Percentiles rank a stretch among this genome's conserved stretches.
These are phyloP conservation scores for Pseudoneurospora amorphoporcata DNA, from an alignment of 495 filamentous ascomycete species.

Conservation along the genomic window DNA sequence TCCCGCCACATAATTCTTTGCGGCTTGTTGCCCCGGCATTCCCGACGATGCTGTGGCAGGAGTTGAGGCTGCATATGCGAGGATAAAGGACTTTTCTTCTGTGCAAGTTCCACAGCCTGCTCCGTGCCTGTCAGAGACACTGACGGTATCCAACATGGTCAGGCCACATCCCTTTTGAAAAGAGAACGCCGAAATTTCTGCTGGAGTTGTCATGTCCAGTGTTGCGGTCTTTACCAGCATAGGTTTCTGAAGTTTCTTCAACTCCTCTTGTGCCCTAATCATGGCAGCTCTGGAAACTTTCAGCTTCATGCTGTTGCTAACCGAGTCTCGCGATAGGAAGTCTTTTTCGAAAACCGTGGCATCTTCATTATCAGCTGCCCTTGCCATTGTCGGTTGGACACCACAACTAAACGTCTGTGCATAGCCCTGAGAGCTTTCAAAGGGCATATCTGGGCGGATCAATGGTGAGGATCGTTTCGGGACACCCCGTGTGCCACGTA, in stretches of 20 bases:
- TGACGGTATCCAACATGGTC: not conserved
- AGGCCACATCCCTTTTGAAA: not conserved
- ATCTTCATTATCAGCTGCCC: not conserved
- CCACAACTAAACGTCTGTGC: not conserved
- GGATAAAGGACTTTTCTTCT: not conserved
- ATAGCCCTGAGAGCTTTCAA: not conserved
- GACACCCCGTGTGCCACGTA: not conserved
- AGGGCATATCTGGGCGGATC: not conserved
- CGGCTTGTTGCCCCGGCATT: not conserved
- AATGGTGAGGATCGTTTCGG: not conserved
- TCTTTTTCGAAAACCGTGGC: not conserved
- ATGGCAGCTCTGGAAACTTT: constrained; percentile 20
- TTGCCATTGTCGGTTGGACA: not conserved
- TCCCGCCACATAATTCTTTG: not conserved
- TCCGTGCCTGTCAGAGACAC: not conserved
- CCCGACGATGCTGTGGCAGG: not conserved
- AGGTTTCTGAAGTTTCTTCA: not conserved
- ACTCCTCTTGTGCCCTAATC: constrained; percentile 1
- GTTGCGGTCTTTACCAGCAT: not conserved
- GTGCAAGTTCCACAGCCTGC: not conserved
- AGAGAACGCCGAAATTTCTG: not conserved
- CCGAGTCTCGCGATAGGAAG: not conserved
- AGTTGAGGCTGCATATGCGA: not conserved
- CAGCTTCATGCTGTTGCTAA: constrained; percentile 9
- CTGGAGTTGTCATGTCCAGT: not conserved